A percentile compares a stretch with the other conserved stretches of the same genome.
Conservation (phyloP, 108 stramenopile species). For the Cylindrotheca fusiformis region DNA sequence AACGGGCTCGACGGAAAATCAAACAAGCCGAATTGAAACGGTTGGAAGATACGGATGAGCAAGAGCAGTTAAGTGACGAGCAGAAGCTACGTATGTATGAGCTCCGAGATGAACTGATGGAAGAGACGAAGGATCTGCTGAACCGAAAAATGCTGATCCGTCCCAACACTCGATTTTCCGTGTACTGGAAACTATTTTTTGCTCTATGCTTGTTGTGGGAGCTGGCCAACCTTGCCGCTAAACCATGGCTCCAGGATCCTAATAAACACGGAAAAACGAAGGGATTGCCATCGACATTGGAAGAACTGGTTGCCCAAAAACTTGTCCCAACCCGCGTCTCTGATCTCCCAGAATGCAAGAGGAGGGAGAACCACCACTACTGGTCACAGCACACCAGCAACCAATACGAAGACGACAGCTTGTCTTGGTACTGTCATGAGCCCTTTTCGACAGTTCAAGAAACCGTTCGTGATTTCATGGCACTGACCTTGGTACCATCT, state of each 20-base stretch:
- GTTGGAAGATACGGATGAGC: slow-evolving; percentile 9
- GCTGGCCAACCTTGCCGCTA: slow-evolving; percentile 39
- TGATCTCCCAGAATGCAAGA: slow-evolving; percentile 11
- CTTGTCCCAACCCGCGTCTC: slow-evolving; percentile 19
- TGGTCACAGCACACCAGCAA: slow-evolving; percentile 1
- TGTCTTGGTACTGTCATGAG: slow-evolving; percentile 37
- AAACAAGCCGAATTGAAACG: slow-evolving; percentile 29
- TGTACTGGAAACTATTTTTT: slow-evolving; percentile 62
- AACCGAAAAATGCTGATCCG: slow-evolving; percentile 49
- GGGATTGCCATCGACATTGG: slow-evolving; percentile 1
- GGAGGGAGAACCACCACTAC: neutral
- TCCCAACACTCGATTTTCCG: slow-evolving; percentile 74
- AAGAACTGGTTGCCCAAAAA: slow-evolving; percentile 13
- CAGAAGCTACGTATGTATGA: slow-evolving; percentile 44
- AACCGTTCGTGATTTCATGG: slow-evolving; percentile 11
- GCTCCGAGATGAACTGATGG: slow-evolving; percentile 42
- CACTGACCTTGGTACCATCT: slow-evolving; percentile 18
- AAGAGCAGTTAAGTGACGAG: slow-evolving; percentile 21
- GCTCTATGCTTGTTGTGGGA: slow-evolving; percentile 57
- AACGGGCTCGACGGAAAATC: slow-evolving; percentile 11
- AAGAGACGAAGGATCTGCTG: slow-evolving; percentile 29
- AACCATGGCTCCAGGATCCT: slow-evolving; percentile 49
- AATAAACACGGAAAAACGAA: slow-evolving; percentile 11
- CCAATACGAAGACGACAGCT: neutral
- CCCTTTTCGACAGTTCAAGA: slow-evolving; percentile 26